Evolutionary conservation across 805 yeast genomes (phyloP).

Genomic region (Spathaspora girioi): DNA sequence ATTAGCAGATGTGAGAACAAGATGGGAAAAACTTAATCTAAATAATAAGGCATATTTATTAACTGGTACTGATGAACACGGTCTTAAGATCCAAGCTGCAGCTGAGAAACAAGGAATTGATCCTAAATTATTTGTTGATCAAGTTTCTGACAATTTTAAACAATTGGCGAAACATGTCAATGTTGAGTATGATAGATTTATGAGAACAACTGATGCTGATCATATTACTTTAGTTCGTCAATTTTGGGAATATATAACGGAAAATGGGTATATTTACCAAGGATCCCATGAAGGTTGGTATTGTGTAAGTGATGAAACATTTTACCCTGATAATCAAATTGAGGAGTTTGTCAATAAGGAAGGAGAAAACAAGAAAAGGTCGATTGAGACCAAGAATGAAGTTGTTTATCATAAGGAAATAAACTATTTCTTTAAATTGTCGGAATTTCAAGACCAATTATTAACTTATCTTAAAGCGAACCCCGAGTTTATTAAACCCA

Average conservation of each 20-base stretch:
- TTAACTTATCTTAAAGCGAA: slow-evolving; percentile 45
- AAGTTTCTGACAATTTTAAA: slow-evolving; percentile 60
- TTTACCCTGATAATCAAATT: slow-evolving; percentile 80
- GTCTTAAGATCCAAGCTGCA: slow-evolving; percentile 86
- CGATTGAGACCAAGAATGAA: slow-evolving; percentile 70
- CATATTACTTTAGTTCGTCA: slow-evolving; percentile 61
- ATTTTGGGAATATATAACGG: slow-evolving; percentile 64
- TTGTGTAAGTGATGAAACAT: slow-evolving; percentile 89
- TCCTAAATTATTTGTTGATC: slow-evolving; percentile 70
- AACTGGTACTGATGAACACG: slow-evolving; percentile 98
- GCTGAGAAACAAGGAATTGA: slow-evolving; percentile 50
- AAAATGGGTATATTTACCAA: slow-evolving; percentile 68
- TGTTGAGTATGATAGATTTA: slow-evolving; percentile 69
- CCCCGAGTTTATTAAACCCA: slow-evolving; percentile 66
- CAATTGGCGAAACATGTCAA: slow-evolving; percentile 55
- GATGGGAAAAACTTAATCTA: slow-evolving; percentile 60
- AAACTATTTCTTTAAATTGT: slow-evolving; percentile 81
- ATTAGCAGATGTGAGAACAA: slow-evolving; percentile 68
- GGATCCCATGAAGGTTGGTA: slow-evolving; percentile 95
- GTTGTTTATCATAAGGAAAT: slow-evolving; percentile 75
- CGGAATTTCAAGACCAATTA: slow-evolving; percentile 54
- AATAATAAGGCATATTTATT: slow-evolving; percentile 46
- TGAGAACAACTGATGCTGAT: slow-evolving; percentile 85
- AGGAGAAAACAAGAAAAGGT: slow-evolving; percentile 33
- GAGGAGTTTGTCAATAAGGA: slow-evolving; percentile 24